Conservation (phyloP, 306 rosid species). For the Cucumis melo region DNA sequence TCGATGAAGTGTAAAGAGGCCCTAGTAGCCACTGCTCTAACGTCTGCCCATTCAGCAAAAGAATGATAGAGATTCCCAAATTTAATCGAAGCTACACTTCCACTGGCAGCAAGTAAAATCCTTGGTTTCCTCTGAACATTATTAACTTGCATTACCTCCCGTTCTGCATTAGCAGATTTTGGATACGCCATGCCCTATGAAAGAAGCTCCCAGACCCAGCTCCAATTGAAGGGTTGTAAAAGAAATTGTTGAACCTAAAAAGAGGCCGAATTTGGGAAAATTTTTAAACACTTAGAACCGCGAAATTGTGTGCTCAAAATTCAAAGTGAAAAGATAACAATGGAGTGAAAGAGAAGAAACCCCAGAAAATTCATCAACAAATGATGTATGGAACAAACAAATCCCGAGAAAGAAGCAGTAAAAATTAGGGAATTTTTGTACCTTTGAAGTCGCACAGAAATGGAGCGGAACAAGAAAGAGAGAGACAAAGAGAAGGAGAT, state of each 20-base stretch:
- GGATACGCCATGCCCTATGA: constrained; percentile 34
- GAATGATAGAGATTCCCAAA: constrained; percentile 39
- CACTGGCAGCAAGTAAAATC: constrained; percentile 71
- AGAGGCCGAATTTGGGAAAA: neutral
- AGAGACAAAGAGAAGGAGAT: neutral
- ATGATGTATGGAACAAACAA: neutral
- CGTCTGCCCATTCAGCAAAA: constrained; percentile 71
- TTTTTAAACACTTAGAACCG: neutral
- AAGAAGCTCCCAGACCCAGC: neutral
- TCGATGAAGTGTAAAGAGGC: constrained; percentile 51
- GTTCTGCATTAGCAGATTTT: constrained; percentile 24
- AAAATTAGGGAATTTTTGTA: neutral
- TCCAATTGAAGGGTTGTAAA: neutral
- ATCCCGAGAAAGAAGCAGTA: neutral
- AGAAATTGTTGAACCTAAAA: neutral
- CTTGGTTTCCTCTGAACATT: constrained; percentile 47
- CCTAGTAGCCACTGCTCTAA: constrained; percentile 45
- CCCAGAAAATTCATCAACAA: neutral
- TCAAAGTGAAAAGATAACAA: neutral
- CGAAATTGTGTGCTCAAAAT: neutral
- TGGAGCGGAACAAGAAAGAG: neutral
- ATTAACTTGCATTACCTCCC: constrained; percentile 17
- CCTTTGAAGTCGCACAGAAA: neutral
- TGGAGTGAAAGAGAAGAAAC: neutral
- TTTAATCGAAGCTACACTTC: constrained; percentile 58